A percentile compares a stretch with the other conserved stretches of the same genome.
Evolutionary conservation across 306 rosid species (phyloP).

Genomic region (Ceratonia siliqua): DNA sequence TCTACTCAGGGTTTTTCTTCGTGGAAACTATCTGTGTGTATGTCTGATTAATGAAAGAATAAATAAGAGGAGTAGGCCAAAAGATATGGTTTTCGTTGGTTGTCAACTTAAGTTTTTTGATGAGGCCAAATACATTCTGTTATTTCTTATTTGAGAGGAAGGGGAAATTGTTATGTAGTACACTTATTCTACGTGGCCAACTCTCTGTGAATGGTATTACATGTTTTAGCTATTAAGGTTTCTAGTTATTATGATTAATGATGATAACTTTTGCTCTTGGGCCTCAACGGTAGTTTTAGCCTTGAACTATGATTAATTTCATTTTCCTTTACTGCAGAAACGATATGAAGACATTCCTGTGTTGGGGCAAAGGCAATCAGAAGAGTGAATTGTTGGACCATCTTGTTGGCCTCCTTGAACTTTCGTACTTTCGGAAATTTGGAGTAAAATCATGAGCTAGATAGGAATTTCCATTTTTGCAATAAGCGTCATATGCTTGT

Average conservation of each 20-base stretch:
- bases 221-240: slow-evolving; percentile 22
- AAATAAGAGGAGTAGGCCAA: neutral
- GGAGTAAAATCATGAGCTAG: slow-evolving; percentile 43
- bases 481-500: slow-evolving; percentile 52
- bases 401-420: slow-evolving; percentile 36
- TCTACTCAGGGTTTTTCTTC: neutral
- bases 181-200: slow-evolving; percentile 4
- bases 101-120: neutral
- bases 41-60: neutral
- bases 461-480: slow-evolving; percentile 50
- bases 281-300: neutral
- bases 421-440: slow-evolving; percentile 36
- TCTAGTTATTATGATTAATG: neutral
- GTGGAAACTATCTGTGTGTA: neutral
- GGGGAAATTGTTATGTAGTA: neutral
- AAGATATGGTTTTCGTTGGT: neutral
- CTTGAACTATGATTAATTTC: neutral
- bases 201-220: neutral
- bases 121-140: neutral
- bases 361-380: slow-evolving; percentile 51
- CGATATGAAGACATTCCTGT: slow-evolving; percentile 57
- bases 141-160: neutral
- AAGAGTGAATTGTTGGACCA: slow-evolving; percentile 35
- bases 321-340: slow-evolving; percentile 39
- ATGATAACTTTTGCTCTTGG: neutral